Conservation (phyloP, 805 yeast species). For the Candida golubevii region DNA sequence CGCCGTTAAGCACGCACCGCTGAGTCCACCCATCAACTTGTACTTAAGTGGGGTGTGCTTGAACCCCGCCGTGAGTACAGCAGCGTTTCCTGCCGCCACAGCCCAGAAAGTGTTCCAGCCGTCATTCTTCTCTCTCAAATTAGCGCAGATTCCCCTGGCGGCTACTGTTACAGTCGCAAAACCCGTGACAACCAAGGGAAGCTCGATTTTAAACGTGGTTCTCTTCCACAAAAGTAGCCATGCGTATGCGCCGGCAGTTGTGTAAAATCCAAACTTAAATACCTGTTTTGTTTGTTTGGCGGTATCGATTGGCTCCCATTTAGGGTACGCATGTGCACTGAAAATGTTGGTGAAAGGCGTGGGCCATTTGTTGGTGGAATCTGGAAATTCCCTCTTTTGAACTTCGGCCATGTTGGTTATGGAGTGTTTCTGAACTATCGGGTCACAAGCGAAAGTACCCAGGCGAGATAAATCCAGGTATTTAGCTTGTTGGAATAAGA, state of each 20-base stretch:
- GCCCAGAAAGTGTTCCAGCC: slow-evolving; percentile 64
- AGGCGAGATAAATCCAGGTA: too few relatives aligned
- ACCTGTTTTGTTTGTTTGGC: slow-evolving; percentile 45
- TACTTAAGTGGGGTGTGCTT: slow-evolving; percentile 39
- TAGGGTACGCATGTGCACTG: slow-evolving; percentile 39
- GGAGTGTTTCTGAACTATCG: too few relatives aligned
- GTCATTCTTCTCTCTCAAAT: slow-evolving; percentile 60
- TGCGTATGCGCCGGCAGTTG: slow-evolving; percentile 48
- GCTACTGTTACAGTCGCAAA: slow-evolving; percentile 51
- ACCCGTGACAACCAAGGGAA: slow-evolving; percentile 36
- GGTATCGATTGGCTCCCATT: slow-evolving; percentile 55
- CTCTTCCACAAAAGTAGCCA: slow-evolving; percentile 42
- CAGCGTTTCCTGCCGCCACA: slow-evolving; percentile 48
- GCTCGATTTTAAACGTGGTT: slow-evolving; percentile 38
- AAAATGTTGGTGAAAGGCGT: slow-evolving; percentile 38
- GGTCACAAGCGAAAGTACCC: too few relatives aligned
- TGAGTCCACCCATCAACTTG: slow-evolving; percentile 36
- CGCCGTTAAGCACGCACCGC: slow-evolving; percentile 38
- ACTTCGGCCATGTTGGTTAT: slow-evolving; percentile 19
- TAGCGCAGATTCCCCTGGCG: slow-evolving; percentile 46
- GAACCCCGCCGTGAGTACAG: slow-evolving; percentile 42
- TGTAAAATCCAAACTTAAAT: slow-evolving; percentile 42
- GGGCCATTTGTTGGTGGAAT: slow-evolving; percentile 39
- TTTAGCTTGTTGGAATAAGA: background rate
- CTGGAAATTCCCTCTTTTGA: slow-evolving; percentile 24